phyloP scores from a whole-genome alignment of 345 rosid genomes.

The Cardamine resedifolia region DNA sequence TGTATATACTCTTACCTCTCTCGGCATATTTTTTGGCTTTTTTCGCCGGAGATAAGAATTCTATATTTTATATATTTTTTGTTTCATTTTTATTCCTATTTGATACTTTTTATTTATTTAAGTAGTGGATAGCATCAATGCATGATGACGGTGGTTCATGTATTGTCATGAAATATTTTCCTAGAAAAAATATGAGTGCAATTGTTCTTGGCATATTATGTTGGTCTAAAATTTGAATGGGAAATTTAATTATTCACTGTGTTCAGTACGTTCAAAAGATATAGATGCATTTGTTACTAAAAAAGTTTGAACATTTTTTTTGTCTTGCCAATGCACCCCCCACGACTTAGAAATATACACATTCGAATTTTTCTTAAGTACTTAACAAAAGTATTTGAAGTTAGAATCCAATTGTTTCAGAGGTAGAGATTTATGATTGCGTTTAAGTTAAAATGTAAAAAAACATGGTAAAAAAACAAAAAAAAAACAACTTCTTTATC shows the following conservation, averaged over 20 bases:
- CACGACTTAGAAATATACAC: neutral
- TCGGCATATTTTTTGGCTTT: constrained; percentile 1
- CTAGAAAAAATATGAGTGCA: neutral
- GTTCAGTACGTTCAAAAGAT: constrained; percentile 13
- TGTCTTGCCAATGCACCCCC: constrained; percentile 5
- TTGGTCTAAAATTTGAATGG: constrained; percentile 2
- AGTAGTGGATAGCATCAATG: constrained; percentile 4
- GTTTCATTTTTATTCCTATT: neutral
- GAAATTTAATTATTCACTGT: constrained; percentile 6
- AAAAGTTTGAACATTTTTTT: neutral
- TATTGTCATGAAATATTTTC: neutral
- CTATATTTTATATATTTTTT: neutral
- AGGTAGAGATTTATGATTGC: neutral
- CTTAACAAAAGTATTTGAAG: neutral
- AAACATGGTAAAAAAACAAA: neutral
- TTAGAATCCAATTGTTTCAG: neutral
- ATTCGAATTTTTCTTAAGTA: neutral
- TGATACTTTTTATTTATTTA: neutral
- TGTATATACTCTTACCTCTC: constrained; percentile 21
- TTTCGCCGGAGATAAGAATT: constrained; percentile 1
- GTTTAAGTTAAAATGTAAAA: neutral
- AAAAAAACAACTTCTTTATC: neutral
- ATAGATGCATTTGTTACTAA: constrained; percentile 21
- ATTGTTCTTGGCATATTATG: neutral
- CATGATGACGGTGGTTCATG: neutral